Evolutionary conservation across 192 early-diverging fungal species (phyloP), one percentile per base, ranked within the genome.

Genomic region (Coemansia erecta): DNA sequence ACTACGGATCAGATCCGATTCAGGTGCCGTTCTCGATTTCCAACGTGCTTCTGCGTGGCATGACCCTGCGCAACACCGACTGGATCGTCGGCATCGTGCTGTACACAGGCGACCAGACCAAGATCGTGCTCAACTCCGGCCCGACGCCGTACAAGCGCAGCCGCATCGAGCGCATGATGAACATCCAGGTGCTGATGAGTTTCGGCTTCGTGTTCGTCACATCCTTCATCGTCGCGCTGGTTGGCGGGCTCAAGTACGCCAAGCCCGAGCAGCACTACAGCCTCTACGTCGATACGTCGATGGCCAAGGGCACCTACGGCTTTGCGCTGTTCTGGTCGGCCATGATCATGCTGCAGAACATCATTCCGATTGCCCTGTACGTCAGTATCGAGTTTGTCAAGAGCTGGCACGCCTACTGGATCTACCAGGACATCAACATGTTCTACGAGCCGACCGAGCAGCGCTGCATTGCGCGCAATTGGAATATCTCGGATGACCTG

Each of bases 401-500:
- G 63, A 86, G 89, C 24, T 66, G 51, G 57, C 78, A 93, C 70
- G 93, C 92, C 0, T 91, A 85, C 66, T 93, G 96, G 67, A 98
- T 98, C 64, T 90, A 87, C 76, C 72, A 86, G 60, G 97, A 98
- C 73, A 77, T 88, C 13, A 89, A 92, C 54, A 94, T 98, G 93
- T 93, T 65, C 74, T 81, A 81, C 59, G 56, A 42, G n/a, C 53
- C 52, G 24, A 60, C 66, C 4, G 65, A 74, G 48, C 66, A 67
- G 58, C 68, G 68, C 22, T 79, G 72, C 37, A 50, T 71, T 3
- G 72, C 75, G 0, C 69, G 66, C 33, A 73, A 73, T 66, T 97
- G 94, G 94, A 97, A 94, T 68, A 77, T 98, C 19, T 93, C 91
- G 12, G 97, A 98, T 63, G 97, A 98, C 64, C 77, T 98, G 44